phyloP scores from a whole-genome alignment of 495 filamentous ascomycete genomes.

The Chlorociboria aeruginascens region DNA sequence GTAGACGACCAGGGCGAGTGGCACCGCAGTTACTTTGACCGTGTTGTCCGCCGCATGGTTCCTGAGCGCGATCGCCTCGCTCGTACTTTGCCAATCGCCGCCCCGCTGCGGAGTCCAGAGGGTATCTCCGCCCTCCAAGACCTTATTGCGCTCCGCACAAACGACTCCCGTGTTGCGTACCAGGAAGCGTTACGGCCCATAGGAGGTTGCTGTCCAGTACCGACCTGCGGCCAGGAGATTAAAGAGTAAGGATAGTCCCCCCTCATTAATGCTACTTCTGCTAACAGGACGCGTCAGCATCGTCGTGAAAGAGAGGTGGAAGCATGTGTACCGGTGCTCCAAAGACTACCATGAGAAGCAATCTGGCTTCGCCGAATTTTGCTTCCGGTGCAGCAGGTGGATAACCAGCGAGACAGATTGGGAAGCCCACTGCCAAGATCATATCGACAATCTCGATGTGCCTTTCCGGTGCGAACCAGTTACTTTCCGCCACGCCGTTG shows the following conservation, averaged over 20 bases:
- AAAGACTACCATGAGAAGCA: slow-evolving; percentile 9
- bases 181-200: slow-evolving; percentile 11
- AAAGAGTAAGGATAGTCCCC: slow-evolving; percentile 10
- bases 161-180: slow-evolving; percentile 14
- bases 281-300: slow-evolving; percentile 13
- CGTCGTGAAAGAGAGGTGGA: slow-evolving; percentile 10
- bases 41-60: slow-evolving; percentile 12
- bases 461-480: slow-evolving; percentile 13
- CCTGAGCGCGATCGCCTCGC: slow-evolving; percentile 9
- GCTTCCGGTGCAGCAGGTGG: slow-evolving; percentile 8
- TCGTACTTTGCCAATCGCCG: slow-evolving; percentile 5
- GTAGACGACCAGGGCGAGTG: slow-evolving; percentile 4
- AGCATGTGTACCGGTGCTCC: not conserved
- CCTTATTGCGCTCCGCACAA: slow-evolving; percentile 13
- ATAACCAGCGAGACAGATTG: slow-evolving; percentile 11
- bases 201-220: slow-evolving; percentile 12
- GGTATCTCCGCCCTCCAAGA: slow-evolving; percentile 12
- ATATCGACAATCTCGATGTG: slow-evolving; percentile 12
- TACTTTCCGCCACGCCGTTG: slow-evolving; percentile 13
- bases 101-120: slow-evolving; percentile 8
- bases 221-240: slow-evolving; percentile 6
- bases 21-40: slow-evolving; percentile 10
- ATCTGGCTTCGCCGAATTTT: slow-evolving; percentile 15
- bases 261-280: slow-evolving; percentile 8
- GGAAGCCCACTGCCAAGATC: slow-evolving; percentile 16